These are phyloP conservation scores for Malassezia caprae DNA, from an alignment of 1,284 basidiomycete genomes.

Conservation along the genomic window DNA sequence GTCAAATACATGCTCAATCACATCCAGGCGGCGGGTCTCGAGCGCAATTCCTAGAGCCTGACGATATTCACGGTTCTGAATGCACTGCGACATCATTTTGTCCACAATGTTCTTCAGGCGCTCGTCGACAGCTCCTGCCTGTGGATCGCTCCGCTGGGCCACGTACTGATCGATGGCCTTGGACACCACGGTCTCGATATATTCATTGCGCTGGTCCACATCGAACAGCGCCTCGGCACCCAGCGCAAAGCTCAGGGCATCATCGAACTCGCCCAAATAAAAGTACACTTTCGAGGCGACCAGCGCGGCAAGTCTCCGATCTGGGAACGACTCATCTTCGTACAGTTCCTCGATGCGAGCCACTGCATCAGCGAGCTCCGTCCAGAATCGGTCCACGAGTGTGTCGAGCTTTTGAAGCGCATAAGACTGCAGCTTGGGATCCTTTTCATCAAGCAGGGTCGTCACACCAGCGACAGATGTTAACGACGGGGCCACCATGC, in stretches of 20 bases:
- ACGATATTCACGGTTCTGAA: conserved; percentile 36
- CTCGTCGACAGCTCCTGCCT: conserved; percentile 20
- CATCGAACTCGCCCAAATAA: conserved; percentile 45
- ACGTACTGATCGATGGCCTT: conserved; percentile 48
- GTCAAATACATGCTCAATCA: conserved; percentile 42
- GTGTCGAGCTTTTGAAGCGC: conserved; percentile 43
- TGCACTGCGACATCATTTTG: conserved; percentile 45
- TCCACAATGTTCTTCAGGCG: conserved; percentile 41
- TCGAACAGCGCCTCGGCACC: conserved; percentile 43
- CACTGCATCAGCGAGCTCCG: conserved; percentile 46
- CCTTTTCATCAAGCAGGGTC: conserved; percentile 44
- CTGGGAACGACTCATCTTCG: conserved; percentile 38
- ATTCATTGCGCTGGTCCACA: conserved; percentile 43
- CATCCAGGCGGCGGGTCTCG: conserved; percentile 40
- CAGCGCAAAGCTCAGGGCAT: conserved; percentile 46
- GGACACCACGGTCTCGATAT: conserved; percentile 45
- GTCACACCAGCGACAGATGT: conserved; percentile 34
- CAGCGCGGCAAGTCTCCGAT: conserved; percentile 43
- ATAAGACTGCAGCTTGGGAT: conserved; percentile 43
- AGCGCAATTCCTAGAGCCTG: conserved; percentile 46
- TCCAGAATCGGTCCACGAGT: conserved; percentile 45
- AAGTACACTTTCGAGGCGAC: conserved; percentile 48
- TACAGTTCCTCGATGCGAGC: conserved; percentile 45
- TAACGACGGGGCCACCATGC: conserved; percentile 13
- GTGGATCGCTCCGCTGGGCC: conserved; percentile 17